A percentile compares a stretch with the other conserved stretches of the same genome.
These are phyloP conservation scores for Blastobotrys chiropterorum DNA, from an alignment of 805 yeast species.

Conservation along the genomic window DNA sequence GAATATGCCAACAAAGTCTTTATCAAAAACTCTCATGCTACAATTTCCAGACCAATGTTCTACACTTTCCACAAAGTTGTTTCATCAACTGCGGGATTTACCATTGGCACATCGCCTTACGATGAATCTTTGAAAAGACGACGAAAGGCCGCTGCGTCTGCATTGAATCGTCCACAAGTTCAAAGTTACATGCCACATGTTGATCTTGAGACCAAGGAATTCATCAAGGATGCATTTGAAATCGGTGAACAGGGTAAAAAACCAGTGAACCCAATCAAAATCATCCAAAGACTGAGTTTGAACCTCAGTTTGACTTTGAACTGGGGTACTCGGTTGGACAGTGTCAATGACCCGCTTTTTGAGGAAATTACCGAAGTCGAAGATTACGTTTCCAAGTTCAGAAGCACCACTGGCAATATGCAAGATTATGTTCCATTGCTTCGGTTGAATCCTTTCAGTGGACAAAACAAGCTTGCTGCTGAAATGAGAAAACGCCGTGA, in stretches of 20 bases:
- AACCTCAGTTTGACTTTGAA: constrained; percentile 34
- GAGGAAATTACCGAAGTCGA: constrained; percentile 29
- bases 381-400: constrained; percentile 25
- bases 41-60: constrained; percentile 59
- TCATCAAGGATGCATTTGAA: constrained; percentile 26
- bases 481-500: constrained; percentile 17
- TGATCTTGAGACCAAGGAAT: constrained; percentile 32
- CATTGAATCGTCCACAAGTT: constrained; percentile 34
- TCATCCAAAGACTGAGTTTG: constrained; percentile 22
- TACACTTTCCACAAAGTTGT: constrained; percentile 60
- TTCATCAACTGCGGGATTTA: constrained; percentile 37
- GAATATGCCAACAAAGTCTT: constrained; percentile 47
- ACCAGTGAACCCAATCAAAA: constrained; percentile 6
- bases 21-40: constrained; percentile 42
- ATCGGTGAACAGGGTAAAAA: constrained; percentile 3
- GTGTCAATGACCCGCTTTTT: constrained; percentile 24
- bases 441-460: constrained; percentile 12
- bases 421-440: constrained; percentile 35
- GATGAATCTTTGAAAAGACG: constrained; percentile 32
- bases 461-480: constrained; percentile 2
- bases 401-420: constrained; percentile 33
- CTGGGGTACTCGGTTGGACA: constrained; percentile 35
- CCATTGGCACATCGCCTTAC: constrained; percentile 40
- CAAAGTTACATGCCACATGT: constrained; percentile 30
- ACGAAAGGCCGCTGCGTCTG: constrained; percentile 35